phyloP scores from a whole-genome alignment of 148 eudicot species.

The Persicaria tinctoria region DNA sequence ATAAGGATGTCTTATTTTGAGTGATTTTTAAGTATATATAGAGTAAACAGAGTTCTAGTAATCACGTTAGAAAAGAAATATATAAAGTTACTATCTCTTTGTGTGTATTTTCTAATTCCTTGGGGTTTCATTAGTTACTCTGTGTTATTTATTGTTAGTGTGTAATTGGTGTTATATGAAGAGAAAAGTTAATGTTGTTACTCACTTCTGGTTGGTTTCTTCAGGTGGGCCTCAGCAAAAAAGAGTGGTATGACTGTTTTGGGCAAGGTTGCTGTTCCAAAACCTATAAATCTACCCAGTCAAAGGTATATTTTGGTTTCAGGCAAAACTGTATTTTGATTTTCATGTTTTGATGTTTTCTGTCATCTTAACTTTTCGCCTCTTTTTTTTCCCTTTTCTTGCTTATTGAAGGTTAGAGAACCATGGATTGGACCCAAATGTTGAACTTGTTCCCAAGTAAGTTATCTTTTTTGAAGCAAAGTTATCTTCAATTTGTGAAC shows the following conservation, averaged over 20 bases:
- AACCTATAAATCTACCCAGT: slow-evolving; percentile 95
- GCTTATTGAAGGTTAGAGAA: slow-evolving; percentile 73
- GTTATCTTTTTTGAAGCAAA: slow-evolving; percentile 15
- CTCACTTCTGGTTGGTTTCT: slow-evolving; percentile 12
- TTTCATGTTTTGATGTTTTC: not conserved
- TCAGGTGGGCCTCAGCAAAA: slow-evolving; percentile 82
- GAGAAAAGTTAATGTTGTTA: not conserved
- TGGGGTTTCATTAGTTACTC: not conserved
- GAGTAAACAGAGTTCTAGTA: too few species aligned
- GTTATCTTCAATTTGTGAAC: not conserved
- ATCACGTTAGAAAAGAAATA: too few species aligned
- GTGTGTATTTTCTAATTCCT: not conserved
- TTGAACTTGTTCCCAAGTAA: slow-evolving; percentile 99
- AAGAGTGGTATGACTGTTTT: slow-evolving; percentile 94
- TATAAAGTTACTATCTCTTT: not conserved
- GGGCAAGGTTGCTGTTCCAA: slow-evolving; percentile 98
- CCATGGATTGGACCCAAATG: slow-evolving; percentile 90
- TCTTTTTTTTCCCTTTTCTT: not conserved
- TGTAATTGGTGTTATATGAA: not conserved
- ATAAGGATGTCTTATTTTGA: not conserved
- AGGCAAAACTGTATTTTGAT: not conserved
- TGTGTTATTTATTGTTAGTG: not conserved
- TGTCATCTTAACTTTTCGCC: not conserved
- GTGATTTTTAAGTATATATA: not conserved
- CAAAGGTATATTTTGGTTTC: slow-evolving; percentile 53